phyloP scores from a whole-genome alignment of 2,329 filamentous ascomycete species.

The Pseudopyricularia javanii region DNA sequence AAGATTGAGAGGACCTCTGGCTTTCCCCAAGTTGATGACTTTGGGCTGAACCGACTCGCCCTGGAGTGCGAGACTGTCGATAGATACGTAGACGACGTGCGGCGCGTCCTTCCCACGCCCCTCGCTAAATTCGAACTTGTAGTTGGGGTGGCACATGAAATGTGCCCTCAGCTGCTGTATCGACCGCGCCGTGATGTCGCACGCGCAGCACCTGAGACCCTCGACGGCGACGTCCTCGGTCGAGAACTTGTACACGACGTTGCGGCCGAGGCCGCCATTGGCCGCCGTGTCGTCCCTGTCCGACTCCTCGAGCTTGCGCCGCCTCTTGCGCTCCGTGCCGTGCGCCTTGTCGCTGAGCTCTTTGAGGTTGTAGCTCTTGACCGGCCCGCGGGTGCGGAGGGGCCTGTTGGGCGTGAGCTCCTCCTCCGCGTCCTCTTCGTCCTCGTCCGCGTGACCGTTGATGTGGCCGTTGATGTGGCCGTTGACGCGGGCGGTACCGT shows the following conservation, averaged over 20 bases:
- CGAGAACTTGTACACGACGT: slow-evolving; percentile 31
- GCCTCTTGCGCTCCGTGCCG: slow-evolving; percentile 34
- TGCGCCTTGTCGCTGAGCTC: slow-evolving; percentile 44
- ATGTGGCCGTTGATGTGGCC: background rate
- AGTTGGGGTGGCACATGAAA: slow-evolving; percentile 32
- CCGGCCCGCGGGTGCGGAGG: slow-evolving; percentile 31
- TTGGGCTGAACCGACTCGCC: slow-evolving; percentile 13
- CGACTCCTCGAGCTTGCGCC: slow-evolving; percentile 15
- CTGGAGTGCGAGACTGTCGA: slow-evolving; percentile 6
- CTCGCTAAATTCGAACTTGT: slow-evolving; percentile 26
- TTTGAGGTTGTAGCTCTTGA: slow-evolving; percentile 47
- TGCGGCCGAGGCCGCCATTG: slow-evolving; percentile 19
- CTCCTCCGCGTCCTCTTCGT: slow-evolving; percentile 28
- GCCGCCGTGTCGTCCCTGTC: slow-evolving; percentile 10
- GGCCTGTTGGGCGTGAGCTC: slow-evolving; percentile 39
- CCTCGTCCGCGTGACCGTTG: slow-evolving; percentile 22
- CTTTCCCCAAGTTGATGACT: slow-evolving; percentile 28
- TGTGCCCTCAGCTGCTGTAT: slow-evolving; percentile 36
- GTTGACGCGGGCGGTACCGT: slow-evolving; percentile 6
- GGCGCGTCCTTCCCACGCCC: slow-evolving; percentile 20
- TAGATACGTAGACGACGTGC: slow-evolving; percentile 26
- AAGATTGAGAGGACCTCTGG: slow-evolving; percentile 30
- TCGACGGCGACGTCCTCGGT: slow-evolving; percentile 33
- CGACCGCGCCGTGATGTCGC: slow-evolving; percentile 32
- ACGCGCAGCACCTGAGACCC: slow-evolving; percentile 37